Percentiles rank a stretch among this genome's conserved stretches.
These are phyloP conservation scores for Trichoderma gamsii DNA, from an alignment of 495 filamentous ascomycete species.

Conservation along the genomic window DNA sequence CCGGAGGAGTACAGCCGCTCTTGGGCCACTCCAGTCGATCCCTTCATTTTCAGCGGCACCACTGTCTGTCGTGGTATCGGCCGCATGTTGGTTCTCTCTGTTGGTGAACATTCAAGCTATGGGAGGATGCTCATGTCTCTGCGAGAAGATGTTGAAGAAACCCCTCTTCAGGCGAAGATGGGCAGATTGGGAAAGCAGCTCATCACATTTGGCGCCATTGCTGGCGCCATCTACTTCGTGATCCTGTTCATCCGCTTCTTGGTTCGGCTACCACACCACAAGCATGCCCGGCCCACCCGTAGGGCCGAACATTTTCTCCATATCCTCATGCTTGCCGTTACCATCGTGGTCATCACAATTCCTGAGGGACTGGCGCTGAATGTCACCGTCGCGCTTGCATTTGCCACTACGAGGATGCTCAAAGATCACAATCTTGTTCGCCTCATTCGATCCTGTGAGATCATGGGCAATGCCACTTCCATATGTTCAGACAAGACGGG, in stretches of 20 bases:
- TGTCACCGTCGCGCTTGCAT: conserved; percentile 74
- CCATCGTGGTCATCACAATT: conserved; percentile 76
- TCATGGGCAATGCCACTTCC: conserved; percentile 81
- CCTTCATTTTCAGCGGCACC: conserved; percentile 75
- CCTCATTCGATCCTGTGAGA: conserved; percentile 70
- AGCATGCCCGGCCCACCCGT: conserved; percentile 36
- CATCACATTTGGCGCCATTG: conserved; percentile 67
- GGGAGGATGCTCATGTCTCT: conserved; percentile 82
- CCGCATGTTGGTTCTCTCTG: conserved; percentile 68
- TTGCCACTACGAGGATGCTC: conserved; percentile 72
- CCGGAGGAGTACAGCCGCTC: conserved; percentile 44
- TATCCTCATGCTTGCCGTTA: conserved; percentile 78
- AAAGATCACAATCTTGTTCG: conserved; percentile 80
- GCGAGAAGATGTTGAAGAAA: conserved; percentile 69
- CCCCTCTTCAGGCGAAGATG: conserved; percentile 71
- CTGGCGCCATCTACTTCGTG: conserved; percentile 66
- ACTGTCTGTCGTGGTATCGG: conserved; percentile 80
- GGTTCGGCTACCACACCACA: conserved; percentile 47
- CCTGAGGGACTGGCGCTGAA: conserved; percentile 78
- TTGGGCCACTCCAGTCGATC: conserved; percentile 38
- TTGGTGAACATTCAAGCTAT: conserved; percentile 64
- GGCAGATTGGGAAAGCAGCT: conserved; percentile 72
- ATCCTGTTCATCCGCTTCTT: conserved; percentile 66
- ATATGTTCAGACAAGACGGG: conserved; percentile 86
- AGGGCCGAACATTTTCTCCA: conserved; percentile 73